Evolutionary conservation across 1,284 basidiomycete genomes (phyloP).

Genomic region (Ustilago tritici): DNA sequence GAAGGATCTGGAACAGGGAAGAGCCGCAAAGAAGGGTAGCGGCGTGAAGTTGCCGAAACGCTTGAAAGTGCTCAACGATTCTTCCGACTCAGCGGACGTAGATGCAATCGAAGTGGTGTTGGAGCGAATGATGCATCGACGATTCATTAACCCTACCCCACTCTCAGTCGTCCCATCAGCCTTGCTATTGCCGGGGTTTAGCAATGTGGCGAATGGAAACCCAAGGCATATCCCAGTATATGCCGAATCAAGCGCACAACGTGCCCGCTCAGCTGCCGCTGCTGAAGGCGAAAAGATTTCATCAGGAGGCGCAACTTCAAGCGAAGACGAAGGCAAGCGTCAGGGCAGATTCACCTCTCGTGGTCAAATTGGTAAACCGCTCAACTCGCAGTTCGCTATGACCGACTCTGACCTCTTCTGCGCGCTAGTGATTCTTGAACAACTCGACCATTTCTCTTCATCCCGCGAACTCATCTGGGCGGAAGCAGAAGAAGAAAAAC

Average conservation of each 20-base stretch:
- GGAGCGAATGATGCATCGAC: conserved; percentile 49
- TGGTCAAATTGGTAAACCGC: conserved; percentile 51
- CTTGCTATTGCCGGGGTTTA: conserved; percentile 43
- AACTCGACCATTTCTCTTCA: conserved; percentile 27
- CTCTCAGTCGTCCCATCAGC: conserved; percentile 46
- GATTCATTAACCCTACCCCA: conserved; percentile 52
- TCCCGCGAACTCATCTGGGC: conserved; percentile 54
- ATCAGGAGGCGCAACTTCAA: conserved; percentile 25
- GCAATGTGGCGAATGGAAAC: conserved; percentile 45
- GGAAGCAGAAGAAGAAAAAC: conserved; percentile 59
- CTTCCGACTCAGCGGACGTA: conserved; percentile 24
- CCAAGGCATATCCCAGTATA: conserved; percentile 50
- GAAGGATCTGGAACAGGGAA: conserved; percentile 37
- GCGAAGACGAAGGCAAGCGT: conserved; percentile 38
- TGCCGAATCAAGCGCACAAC: conserved; percentile 48
- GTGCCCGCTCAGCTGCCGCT: conserved; percentile 22
- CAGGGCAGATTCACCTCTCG: conserved; percentile 47
- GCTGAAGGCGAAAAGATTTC: conserved; percentile 10
- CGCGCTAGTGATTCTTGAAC: conserved; percentile 32
- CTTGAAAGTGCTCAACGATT: conserved; percentile 36
- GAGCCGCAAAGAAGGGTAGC: conserved; percentile 10
- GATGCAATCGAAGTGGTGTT: conserved; percentile 50
- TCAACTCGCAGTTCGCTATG: conserved; percentile 48
- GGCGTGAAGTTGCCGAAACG: conserved; percentile 36
- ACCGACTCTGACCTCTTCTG: conserved; percentile 37